Conservation (phyloP, 495 filamentous ascomycete genomes). For the Achaetomiella virescens region DNA sequence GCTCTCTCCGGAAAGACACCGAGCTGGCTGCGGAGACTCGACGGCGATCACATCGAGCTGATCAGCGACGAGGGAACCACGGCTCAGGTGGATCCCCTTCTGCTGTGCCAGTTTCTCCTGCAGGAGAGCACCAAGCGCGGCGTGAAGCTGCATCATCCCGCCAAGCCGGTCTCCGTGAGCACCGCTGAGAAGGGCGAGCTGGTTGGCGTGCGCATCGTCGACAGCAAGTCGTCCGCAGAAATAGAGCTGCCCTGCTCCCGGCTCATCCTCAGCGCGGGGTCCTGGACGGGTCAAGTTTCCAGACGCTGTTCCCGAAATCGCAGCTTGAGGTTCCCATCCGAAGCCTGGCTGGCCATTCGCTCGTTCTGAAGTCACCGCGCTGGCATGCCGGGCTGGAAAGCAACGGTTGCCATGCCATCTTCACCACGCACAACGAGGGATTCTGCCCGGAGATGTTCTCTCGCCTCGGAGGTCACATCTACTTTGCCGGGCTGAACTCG, state of each 20-base stretch:
- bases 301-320: constrained; percentile 55
- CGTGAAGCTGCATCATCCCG: constrained; percentile 61
- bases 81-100: constrained; percentile 60
- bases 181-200: constrained; percentile 42
- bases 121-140: constrained; percentile 50
- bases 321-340: constrained; percentile 46
- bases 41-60: constrained; percentile 50
- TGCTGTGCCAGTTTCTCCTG: constrained; percentile 60
- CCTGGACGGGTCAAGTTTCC: constrained; percentile 63
- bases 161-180: constrained; percentile 46
- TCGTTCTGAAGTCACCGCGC: constrained; percentile 58
- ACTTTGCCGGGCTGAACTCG: constrained; percentile 68
- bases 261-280: constrained; percentile 60
- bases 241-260: constrained; percentile 51
- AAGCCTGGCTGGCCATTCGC: constrained; percentile 63
- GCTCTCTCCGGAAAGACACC: constrained; percentile 29
- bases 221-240: constrained; percentile 41
- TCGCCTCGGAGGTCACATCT: constrained; percentile 58
- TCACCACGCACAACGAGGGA: constrained; percentile 50
- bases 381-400: constrained; percentile 38
- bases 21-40: constrained; percentile 52
- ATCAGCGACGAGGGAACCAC: constrained; percentile 58
- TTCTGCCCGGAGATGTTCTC: constrained; percentile 73
- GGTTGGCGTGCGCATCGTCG: constrained; percentile 41
- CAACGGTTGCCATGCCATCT: constrained; percentile 60